Evolutionary conservation across 306 rosid genomes (phyloP).

Genomic region (Pachyrhizus erosus): DNA sequence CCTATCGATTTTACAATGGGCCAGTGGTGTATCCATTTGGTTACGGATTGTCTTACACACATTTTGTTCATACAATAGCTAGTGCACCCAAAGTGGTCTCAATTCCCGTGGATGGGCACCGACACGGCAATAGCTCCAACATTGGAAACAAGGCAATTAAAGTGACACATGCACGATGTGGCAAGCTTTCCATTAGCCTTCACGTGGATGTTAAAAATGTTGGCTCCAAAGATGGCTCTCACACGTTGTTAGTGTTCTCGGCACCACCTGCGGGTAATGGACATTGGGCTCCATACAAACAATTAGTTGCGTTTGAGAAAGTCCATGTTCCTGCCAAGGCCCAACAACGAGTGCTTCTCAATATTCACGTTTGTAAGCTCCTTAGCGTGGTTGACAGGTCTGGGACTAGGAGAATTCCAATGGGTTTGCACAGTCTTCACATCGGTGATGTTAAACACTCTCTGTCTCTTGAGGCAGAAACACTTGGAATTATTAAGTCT

Average conservation of each 20-base stretch:
- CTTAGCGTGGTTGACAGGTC: slow-evolving; percentile 80
- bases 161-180: slow-evolving; percentile 77
- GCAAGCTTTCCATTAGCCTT: slow-evolving; percentile 56
- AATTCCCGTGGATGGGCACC: slow-evolving; percentile 64
- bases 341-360: slow-evolving; percentile 53
- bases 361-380: slow-evolving; percentile 73
- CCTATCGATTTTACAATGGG: slow-evolving; percentile 78
- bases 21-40: slow-evolving; percentile 85
- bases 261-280: slow-evolving; percentile 61
- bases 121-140: slow-evolving; percentile 39
- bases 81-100: slow-evolving; percentile 56
- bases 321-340: slow-evolving; percentile 59
- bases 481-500: slow-evolving; percentile 60
- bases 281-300: slow-evolving; percentile 72
- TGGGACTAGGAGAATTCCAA: slow-evolving; percentile 72
- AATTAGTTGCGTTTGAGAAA: slow-evolving; percentile 73
- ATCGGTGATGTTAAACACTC: slow-evolving; percentile 61
- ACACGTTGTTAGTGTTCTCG: slow-evolving; percentile 68
- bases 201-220: slow-evolving; percentile 67
- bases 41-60: slow-evolving; percentile 70
- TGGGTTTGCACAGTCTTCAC: slow-evolving; percentile 71
- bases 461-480: slow-evolving; percentile 55
- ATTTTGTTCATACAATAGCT: slow-evolving; percentile 60
- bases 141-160: slow-evolving; percentile 61
- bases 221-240: slow-evolving; percentile 75